Conservation (phyloP, 129 eudicot genomes). For the Lactuca sativa region DNA sequence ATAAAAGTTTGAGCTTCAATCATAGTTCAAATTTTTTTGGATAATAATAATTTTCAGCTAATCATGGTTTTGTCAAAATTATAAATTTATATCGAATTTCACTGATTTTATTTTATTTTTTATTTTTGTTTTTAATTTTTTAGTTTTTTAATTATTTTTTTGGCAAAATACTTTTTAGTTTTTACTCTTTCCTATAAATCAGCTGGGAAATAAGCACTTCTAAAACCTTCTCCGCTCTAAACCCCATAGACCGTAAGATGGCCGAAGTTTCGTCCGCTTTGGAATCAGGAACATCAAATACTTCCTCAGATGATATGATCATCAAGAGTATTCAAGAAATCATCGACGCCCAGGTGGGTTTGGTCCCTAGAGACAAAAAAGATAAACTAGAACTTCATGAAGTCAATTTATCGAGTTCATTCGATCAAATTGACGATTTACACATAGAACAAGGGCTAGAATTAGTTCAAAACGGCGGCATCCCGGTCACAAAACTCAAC, state of each 20-base stretch:
- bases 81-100: too few species aligned
- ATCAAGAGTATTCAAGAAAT: conserved; percentile 9
- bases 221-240: conserved; percentile 13
- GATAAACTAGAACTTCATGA: conserved; percentile 7
- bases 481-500: conserved; percentile 6
- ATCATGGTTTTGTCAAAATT: too few species aligned
- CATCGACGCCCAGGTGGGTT: conserved; percentile 23
- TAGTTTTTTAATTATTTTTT: too few species aligned
- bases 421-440: conserved; percentile 20
- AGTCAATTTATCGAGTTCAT: neutral
- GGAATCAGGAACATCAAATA: conserved; percentile 17
- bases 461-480: neutral
- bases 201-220: neutral
- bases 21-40: too few species aligned
- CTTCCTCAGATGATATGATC: conserved; percentile 31
- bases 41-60: too few species aligned
- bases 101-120: too few species aligned
- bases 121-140: too few species aligned
- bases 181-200: neutral
- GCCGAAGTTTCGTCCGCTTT: conserved; percentile 24
- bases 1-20: too few species aligned
- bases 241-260: conserved; percentile 22
- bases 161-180: neutral
- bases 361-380: neutral
- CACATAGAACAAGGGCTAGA: conserved; percentile 7